Conservation (phyloP, 768 basidiomycete species). For the Hirschioporus abietinus region DNA sequence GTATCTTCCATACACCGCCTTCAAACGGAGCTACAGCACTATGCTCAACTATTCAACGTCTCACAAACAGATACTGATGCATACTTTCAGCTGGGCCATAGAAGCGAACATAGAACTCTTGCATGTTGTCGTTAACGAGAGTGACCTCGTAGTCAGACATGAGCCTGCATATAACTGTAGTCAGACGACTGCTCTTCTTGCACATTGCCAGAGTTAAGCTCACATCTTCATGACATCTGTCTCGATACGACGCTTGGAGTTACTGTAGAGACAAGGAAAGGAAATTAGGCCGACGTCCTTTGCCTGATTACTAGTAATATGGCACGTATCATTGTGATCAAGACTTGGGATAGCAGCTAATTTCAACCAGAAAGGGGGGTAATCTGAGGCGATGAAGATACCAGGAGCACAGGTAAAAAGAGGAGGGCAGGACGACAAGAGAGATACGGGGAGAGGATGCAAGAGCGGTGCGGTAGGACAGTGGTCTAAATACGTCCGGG, state of each 20-base stretch:
- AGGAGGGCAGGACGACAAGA: conserved; percentile 9
- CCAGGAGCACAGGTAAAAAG: neutral
- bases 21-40: conserved; percentile 77
- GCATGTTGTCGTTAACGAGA: conserved; percentile 97
- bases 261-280: conserved; percentile 48
- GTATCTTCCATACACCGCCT: conserved; percentile 99
- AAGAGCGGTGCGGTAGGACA: neutral
- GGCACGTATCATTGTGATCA: conserved; percentile 54
- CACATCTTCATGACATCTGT: conserved; percentile 99
- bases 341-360: conserved; percentile 5
- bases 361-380: neutral
- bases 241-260: conserved; percentile 92
- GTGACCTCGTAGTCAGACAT: conserved; percentile 99
- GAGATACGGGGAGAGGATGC: conserved; percentile 14
- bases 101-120: conserved; percentile 97
- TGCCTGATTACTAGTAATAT: conserved; percentile 7
- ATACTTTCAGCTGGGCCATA: conserved; percentile 90
- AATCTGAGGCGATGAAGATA: neutral
- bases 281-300: conserved; percentile 17
- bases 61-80: conserved; percentile 24
- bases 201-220: conserved; percentile 20
- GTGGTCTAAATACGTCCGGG: conserved; percentile 9
- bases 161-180: conserved; percentile 49
- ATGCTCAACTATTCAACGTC: neutral
- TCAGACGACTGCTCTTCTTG: conserved; percentile 5